Percentiles rank a stretch among this genome's conserved stretches.
These are phyloP conservation scores for Pseudocercospora eumusae DNA, from an alignment of 2,329 filamentous ascomycete species.

Conservation along the genomic window DNA sequence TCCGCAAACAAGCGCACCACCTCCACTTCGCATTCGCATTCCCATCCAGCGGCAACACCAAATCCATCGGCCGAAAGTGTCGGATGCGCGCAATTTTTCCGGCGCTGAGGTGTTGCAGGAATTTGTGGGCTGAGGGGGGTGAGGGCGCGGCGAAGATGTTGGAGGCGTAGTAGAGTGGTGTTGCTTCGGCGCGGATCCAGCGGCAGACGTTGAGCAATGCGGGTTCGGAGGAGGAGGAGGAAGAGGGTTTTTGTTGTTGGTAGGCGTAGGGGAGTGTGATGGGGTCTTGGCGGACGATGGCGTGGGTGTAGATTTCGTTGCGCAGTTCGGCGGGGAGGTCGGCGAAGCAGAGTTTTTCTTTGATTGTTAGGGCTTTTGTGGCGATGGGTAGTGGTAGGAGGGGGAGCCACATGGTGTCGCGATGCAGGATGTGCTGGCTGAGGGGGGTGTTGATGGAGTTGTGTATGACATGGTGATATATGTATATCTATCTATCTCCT, in stretches of 20 bases:
- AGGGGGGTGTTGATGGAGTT: neutral
- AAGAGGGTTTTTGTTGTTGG: slow-evolving; percentile 9
- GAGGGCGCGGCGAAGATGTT: slow-evolving; percentile 28
- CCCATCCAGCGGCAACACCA: slow-evolving; percentile 18
- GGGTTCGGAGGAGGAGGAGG: slow-evolving; percentile 20
- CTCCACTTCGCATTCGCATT: slow-evolving; percentile 16
- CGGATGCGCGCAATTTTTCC: slow-evolving; percentile 20
- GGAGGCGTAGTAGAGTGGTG: slow-evolving; percentile 28
- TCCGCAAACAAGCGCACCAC: slow-evolving; percentile 20
- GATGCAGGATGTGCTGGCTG: neutral
- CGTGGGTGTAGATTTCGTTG: slow-evolving; percentile 23
- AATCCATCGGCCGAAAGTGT: slow-evolving; percentile 22
- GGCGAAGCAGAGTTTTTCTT: slow-evolving; percentile 14
- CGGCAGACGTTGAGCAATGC: slow-evolving; percentile 19
- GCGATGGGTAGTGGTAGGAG: neutral
- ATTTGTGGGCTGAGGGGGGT: slow-evolving; percentile 23
- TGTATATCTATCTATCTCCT: neutral
- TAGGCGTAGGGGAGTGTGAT: slow-evolving; percentile 29
- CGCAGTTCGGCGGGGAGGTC: slow-evolving; percentile 21
- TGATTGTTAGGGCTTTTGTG: neutral
- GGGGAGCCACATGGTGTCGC: neutral
- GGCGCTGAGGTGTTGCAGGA: slow-evolving; percentile 16
- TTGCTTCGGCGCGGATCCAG: slow-evolving; percentile 26
- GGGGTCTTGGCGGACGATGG: slow-evolving; percentile 13
- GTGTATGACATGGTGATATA: slow-evolving; percentile 1